Percentiles rank a stretch among this genome's conserved stretches.
Conservation (phyloP, 345 rosid species). For the Gossypium thurberi region DNA sequence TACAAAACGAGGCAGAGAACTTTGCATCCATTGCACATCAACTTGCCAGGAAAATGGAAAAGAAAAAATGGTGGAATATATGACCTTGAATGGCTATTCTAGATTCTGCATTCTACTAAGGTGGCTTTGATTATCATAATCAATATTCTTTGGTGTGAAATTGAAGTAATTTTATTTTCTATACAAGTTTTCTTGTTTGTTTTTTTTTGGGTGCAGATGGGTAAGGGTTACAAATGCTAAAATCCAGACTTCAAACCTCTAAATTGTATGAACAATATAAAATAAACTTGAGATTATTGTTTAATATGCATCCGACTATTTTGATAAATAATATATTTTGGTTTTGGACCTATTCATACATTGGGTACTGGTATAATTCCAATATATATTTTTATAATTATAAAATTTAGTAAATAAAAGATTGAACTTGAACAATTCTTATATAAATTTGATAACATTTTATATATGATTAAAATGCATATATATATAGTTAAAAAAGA, state of each 20-base stretch:
- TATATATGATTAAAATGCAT: too few species aligned
- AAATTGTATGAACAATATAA: background rate
- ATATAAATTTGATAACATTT: too few species aligned
- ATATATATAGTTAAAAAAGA: too few species aligned
- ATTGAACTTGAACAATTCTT: too few species aligned
- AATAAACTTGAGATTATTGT: background rate
- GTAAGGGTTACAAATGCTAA: background rate
- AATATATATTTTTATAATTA: too few species aligned
- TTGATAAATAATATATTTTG: too few species aligned
- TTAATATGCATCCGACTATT: background rate
- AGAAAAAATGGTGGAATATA: conserved; percentile 83
- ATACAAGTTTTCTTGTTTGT: background rate
- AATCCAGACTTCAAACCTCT: background rate
- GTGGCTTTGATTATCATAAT: background rate
- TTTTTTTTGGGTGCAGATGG: background rate
- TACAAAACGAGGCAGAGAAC: conserved; percentile 68
- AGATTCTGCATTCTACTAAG: background rate
- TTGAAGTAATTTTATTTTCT: background rate
- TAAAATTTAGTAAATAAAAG: too few species aligned
- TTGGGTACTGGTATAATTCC: too few species aligned
- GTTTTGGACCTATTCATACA: too few species aligned
- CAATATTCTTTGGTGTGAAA: background rate
- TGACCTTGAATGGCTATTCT: conserved; percentile 14
- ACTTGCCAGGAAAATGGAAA: conserved; percentile 81
- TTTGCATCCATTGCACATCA: conserved; percentile 70